These are phyloP conservation scores for Tothia fuscella DNA, from an alignment of 2,329 filamentous ascomycete species.

Conservation along the genomic window DNA sequence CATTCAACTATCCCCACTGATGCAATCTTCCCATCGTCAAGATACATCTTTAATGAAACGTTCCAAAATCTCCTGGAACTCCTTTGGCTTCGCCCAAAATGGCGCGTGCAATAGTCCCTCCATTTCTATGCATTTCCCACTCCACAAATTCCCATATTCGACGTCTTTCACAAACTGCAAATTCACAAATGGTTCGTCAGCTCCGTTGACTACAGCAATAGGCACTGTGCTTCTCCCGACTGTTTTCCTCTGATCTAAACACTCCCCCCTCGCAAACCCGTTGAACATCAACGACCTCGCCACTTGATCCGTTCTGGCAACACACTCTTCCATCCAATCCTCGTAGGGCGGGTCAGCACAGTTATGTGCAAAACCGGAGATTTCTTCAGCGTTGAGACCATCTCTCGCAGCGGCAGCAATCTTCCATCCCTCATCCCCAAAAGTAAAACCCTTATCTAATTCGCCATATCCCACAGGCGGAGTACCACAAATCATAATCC, in stretches of 20 bases:
- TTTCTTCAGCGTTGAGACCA: conserved; percentile 15
- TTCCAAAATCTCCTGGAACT: conserved; percentile 11
- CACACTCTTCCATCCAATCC: conserved; percentile 19
- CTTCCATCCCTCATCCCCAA: conserved; percentile 14
- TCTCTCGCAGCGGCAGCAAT: conserved; percentile 14
- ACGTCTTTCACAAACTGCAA: conserved; percentile 21
- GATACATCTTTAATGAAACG: conserved; percentile 12
- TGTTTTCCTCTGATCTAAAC: conserved; percentile 16
- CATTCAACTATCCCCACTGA: too few relatives aligned
- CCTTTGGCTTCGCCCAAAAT: conserved; percentile 20
- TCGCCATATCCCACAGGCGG: conserved; percentile 16
- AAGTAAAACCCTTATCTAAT: conserved; percentile 3
- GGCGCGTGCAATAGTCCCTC: conserved; percentile 20
- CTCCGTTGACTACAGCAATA: conserved; percentile 21
- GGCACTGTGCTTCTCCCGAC: conserved; percentile 16
- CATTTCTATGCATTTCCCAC: conserved; percentile 18
- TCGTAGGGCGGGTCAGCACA: conserved; percentile 16
- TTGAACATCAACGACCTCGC: conserved; percentile 18
- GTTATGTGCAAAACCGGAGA: conserved; percentile 13
- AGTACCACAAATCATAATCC: conserved; percentile 21
- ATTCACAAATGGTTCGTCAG: conserved; percentile 20
- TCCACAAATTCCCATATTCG: conserved; percentile 19
- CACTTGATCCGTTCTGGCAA: conserved; percentile 18
- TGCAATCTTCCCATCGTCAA: too few relatives aligned
- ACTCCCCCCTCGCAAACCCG: conserved; percentile 6